A percentile compares a stretch with the other conserved stretches of the same genome.
Conservation (phyloP, 306 rosid species). For the Lablab purpureus region DNA sequence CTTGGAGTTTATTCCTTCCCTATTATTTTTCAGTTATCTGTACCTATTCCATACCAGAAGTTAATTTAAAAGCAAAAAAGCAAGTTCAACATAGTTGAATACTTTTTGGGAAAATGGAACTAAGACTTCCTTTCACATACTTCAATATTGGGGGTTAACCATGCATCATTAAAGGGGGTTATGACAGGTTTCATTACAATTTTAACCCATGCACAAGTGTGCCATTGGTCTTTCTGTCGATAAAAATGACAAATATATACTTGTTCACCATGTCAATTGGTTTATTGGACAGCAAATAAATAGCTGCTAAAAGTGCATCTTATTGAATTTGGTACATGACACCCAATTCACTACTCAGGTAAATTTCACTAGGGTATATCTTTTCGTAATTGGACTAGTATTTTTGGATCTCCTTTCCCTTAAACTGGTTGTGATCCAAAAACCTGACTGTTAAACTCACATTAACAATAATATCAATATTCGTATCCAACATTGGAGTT, state of each 20-base stretch:
- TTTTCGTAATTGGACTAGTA: too few species aligned
- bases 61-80: constrained; percentile 29
- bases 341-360: background rate
- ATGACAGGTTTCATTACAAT: constrained; percentile 30
- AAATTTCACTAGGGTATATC: constrained; percentile 4
- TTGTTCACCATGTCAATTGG: background rate
- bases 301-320: background rate
- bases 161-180: background rate
- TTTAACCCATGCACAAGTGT: background rate
- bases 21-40: constrained; percentile 15
- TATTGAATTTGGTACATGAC: constrained; percentile 3
- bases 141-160: constrained; percentile 12
- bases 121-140: constrained; percentile 26
- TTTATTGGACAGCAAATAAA: background rate
- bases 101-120: constrained; percentile 44
- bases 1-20: constrained; percentile 12
- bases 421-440: constrained; percentile 46
- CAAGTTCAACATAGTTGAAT: constrained; percentile 15
- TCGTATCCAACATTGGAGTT: constrained; percentile 35
- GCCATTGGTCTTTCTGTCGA: constrained; percentile 12
- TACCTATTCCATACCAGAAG: background rate
- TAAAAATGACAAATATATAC: background rate
- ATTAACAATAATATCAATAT: constrained; percentile 33
- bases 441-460: constrained; percentile 1
- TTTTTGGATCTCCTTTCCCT: constrained; percentile 12